A percentile compares a stretch with the other conserved stretches of the same genome.
These are phyloP conservation scores for Arbutus unedo DNA, from an alignment of 148 eudicot species.

Conservation along the genomic window DNA sequence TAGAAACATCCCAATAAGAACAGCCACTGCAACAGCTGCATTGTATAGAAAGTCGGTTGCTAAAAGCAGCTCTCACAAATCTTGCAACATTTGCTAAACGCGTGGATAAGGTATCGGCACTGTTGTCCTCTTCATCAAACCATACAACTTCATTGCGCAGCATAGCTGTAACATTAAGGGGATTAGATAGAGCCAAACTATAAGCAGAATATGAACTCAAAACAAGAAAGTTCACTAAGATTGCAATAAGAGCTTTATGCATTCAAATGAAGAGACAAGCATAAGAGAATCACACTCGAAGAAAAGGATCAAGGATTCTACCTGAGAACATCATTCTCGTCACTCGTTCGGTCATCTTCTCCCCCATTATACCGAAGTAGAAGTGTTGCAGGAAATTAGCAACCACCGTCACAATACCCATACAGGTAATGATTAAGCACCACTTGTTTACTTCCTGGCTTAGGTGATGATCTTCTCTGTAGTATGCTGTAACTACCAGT, in stretches of 20 bases:
- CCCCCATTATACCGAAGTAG: slow-evolving; percentile 98
- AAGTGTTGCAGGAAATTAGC: slow-evolving; percentile 98
- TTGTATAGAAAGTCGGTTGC: slow-evolving; percentile 91
- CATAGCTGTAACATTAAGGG: slow-evolving; percentile 59
- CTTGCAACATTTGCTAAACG: slow-evolving; percentile 99
- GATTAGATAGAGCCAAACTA: neutral
- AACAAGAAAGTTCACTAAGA: slow-evolving; percentile 8
- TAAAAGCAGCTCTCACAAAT: slow-evolving; percentile 99
- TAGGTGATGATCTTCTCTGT: slow-evolving; percentile 47
- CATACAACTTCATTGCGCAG: slow-evolving; percentile 97
- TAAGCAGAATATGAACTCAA: neutral
- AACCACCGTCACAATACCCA: slow-evolving; percentile 94
- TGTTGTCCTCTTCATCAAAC: slow-evolving; percentile 98
- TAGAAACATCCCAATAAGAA: slow-evolving; percentile 80
- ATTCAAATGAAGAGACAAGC: neutral
- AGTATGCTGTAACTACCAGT: slow-evolving; percentile 74
- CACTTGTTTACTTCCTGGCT: slow-evolving; percentile 80
- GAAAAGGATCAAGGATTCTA: slow-evolving; percentile 15
- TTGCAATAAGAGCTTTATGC: neutral
- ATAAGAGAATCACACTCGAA: neutral
- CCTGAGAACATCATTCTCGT: slow-evolving; percentile 99
- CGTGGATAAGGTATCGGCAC: slow-evolving; percentile 95
- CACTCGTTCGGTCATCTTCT: slow-evolving; percentile 96
- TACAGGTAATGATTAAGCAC: slow-evolving; percentile 91
- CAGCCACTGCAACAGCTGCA: slow-evolving; percentile 86